A percentile compares a stretch with the other conserved stretches of the same genome.
Conservation (phyloP, 1,139 yeast species). For the Diutina scorzettiae region DNA sequence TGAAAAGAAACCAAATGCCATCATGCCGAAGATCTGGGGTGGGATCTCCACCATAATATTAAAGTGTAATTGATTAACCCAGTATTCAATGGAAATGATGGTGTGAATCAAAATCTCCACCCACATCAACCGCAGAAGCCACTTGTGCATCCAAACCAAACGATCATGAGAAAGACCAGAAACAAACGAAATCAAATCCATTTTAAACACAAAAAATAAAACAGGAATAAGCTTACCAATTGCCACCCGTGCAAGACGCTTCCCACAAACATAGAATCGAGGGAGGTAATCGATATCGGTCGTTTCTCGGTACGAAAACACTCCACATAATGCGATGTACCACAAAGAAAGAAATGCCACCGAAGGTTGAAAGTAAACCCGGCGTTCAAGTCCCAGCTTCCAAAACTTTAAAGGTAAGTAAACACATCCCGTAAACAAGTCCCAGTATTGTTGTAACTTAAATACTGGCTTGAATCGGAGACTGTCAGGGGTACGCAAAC, state of each 20-base stretch:
- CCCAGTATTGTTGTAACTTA: constrained; percentile 18
- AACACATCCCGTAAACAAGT: constrained; percentile 17
- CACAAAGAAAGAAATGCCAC: constrained; percentile 17
- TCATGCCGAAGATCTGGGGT: constrained; percentile 40
- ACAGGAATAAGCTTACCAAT: constrained; percentile 31
- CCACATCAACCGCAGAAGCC: constrained; percentile 34
- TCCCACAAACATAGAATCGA: constrained; percentile 26
- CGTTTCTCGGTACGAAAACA: constrained; percentile 19
- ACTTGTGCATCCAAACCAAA: constrained; percentile 26
- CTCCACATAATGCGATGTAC: constrained; percentile 20
- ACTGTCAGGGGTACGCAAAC: constrained; percentile 8
- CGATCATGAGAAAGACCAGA: constrained; percentile 34
- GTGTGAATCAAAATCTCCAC: constrained; percentile 26
- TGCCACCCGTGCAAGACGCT: constrained; percentile 31
- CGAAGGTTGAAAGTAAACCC: constrained; percentile 30
- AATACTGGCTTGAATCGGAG: constrained; percentile 13
- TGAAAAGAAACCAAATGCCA: constrained; percentile 27
- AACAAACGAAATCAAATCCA: constrained; percentile 27
- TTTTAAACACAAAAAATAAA: constrained; percentile 24
- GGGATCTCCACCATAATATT: constrained; percentile 32
- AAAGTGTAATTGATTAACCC: constrained; percentile 26
- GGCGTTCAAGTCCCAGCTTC: not conserved
- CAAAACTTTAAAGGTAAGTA: constrained; percentile 12
- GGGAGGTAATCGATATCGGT: constrained; percentile 29
- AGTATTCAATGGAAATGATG: constrained; percentile 22